phyloP scores from a whole-genome alignment of 495 filamentous ascomycete genomes.

The Penicillium bovifimosum region DNA sequence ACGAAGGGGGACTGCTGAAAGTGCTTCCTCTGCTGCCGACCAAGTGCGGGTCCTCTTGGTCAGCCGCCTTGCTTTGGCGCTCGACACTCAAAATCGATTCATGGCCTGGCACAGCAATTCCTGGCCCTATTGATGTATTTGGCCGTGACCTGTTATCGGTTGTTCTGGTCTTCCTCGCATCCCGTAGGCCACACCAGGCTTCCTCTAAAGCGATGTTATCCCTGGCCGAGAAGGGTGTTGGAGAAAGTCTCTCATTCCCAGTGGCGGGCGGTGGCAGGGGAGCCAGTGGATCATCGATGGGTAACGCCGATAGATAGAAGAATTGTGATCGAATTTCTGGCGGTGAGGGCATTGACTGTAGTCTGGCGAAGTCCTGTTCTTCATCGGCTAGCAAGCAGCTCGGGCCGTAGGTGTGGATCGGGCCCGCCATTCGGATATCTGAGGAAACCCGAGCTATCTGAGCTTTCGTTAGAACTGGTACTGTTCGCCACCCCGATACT shows the following conservation, averaged over 20 bases:
- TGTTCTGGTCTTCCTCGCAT: conserved; percentile 30
- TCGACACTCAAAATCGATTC: conserved; percentile 31
- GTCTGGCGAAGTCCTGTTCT: conserved; percentile 29
- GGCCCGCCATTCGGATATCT: conserved; percentile 35
- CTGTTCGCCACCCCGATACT: conserved; percentile 10
- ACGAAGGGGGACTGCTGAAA: conserved; percentile 10
- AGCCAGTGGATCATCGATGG: conserved; percentile 79
- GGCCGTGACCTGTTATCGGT: conserved; percentile 25
- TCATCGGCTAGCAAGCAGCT: conserved; percentile 45
- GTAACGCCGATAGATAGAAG: conserved; percentile 71
- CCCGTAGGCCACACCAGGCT: conserved; percentile 59
- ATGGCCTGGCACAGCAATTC: conserved; percentile 41
- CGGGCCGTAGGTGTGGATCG: conserved; percentile 51
- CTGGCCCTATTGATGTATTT: conserved; percentile 34
- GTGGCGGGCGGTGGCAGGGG: conserved; percentile 52
- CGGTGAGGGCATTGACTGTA: conserved; percentile 28
- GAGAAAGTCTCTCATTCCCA: conserved; percentile 47
- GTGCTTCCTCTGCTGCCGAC: conserved; percentile 24
- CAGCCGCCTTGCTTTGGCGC: conserved; percentile 23
- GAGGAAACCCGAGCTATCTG: background rate
- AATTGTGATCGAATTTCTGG: conserved; percentile 62
- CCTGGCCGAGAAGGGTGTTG: conserved; percentile 69
- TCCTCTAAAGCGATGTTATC: conserved; percentile 71
- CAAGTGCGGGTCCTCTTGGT: conserved; percentile 21
- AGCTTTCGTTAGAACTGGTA: background rate